Conservation (phyloP, 371 early-diverging fungal genomes). For the Mortierella sp. region DNA sequence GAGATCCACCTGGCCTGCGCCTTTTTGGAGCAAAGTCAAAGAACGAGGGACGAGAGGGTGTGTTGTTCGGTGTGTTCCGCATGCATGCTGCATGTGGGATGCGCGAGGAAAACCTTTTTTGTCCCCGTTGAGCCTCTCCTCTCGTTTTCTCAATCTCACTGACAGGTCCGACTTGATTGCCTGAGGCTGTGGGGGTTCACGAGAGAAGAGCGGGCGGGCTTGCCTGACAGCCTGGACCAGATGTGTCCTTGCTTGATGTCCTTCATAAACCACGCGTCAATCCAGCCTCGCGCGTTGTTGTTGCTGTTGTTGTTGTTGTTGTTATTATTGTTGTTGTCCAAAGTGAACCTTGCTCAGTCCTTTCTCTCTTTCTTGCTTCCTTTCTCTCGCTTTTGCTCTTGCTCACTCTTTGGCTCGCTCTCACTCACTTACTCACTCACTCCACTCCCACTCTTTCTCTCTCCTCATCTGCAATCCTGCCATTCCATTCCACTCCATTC, state of each 20-base stretch:
- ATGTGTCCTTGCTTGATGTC: no score
- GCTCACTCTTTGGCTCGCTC: neutral
- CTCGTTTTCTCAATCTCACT: neutral
- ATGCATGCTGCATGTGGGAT: no score
- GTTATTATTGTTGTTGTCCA: neutral
- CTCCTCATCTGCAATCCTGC: neutral
- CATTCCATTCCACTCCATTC: neutral
- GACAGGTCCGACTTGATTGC: neutral
- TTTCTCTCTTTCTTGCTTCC: neutral
- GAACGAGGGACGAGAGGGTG: no score
- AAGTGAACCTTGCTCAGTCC: neutral
- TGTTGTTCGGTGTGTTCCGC: no score
- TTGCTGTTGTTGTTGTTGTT: neutral
- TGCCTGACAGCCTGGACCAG: no score
- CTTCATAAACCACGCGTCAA: no score
- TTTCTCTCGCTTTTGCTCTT: neutral
- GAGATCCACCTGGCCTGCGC: no score
- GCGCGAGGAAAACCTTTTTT: neutral
- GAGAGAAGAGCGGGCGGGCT: no score
- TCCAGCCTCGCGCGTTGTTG: neutral
- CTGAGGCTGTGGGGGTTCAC: neutral
- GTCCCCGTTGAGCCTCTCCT: neutral
- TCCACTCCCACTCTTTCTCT: neutral
- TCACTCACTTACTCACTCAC: neutral
- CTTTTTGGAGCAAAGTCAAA: no score